phyloP scores from a whole-genome alignment of 2,329 filamentous ascomycete genomes.

The Aspergillus pseudoglaucus region DNA sequence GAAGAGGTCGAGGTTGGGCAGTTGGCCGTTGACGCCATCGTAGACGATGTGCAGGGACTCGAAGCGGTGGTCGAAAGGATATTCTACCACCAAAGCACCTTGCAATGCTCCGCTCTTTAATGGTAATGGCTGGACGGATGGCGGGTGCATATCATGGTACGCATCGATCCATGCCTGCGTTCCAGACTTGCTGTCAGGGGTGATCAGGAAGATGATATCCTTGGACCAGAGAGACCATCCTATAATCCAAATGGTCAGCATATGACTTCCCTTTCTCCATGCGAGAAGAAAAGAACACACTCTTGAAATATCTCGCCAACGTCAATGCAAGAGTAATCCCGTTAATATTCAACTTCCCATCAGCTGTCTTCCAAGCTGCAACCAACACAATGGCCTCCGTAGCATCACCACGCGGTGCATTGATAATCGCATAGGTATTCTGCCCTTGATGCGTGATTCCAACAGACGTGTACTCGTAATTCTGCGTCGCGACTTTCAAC shows the following conservation, averaged over 20 bases:
- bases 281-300: constrained; percentile 35
- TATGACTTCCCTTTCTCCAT: neutral
- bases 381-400: constrained; percentile 95
- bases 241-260: constrained; percentile 24
- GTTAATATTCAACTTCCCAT: constrained; percentile 72
- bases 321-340: constrained; percentile 82
- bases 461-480: constrained; percentile 75
- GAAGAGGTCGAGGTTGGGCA: constrained; percentile 92
- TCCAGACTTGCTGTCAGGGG: constrained; percentile 81
- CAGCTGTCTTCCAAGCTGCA: constrained; percentile 78
- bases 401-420: constrained; percentile 88
- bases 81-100: constrained; percentile 89
- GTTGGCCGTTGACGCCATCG: constrained; percentile 89
- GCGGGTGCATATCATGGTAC: constrained; percentile 82
- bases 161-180: constrained; percentile 97
- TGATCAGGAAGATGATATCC: constrained; percentile 88
- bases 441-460: constrained; percentile 69
- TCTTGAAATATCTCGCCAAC: constrained; percentile 88
- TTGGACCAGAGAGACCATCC: constrained; percentile 98
- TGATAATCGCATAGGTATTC: constrained; percentile 89
- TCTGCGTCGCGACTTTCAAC: constrained; percentile 80
- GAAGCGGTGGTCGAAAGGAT: constrained; percentile 76
- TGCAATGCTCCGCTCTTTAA: constrained; percentile 92
- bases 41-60: constrained; percentile 87
- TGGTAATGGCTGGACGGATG: constrained; percentile 65